These are phyloP conservation scores for Moniliella sp. DNA, from an alignment of 1,284 basidiomycete species.

Conservation along the genomic window DNA sequence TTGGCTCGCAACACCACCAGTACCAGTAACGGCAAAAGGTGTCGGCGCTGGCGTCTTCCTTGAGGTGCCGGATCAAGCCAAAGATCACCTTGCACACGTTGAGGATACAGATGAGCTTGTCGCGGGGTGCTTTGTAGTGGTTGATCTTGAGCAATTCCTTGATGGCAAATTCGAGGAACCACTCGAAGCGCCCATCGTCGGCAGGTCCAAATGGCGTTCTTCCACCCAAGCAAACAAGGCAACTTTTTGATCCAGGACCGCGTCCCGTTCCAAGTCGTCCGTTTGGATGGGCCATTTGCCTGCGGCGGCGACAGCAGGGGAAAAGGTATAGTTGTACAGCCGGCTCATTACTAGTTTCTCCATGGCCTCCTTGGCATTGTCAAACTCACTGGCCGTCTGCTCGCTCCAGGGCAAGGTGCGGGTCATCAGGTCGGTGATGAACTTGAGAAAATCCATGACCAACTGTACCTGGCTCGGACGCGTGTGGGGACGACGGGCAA, in stretches of 20 bases:
- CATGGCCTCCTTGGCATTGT: constrained; percentile 93
- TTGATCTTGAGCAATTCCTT: constrained; percentile 66
- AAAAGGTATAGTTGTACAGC: constrained; percentile 43
- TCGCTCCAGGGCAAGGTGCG: constrained; percentile 20
- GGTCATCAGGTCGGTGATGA: constrained; percentile 25
- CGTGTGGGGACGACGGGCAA: constrained; percentile 29
- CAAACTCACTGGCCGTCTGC: constrained; percentile 56
- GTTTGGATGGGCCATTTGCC: constrained; percentile 40
- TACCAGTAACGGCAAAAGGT: constrained; percentile 85
- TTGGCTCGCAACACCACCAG: constrained; percentile 81
- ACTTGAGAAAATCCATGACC: constrained; percentile 32
- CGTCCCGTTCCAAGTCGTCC: constrained; percentile 83
- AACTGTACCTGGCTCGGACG: constrained; percentile 28
- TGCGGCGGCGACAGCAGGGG: constrained; percentile 25
- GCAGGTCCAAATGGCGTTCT: constrained; percentile 59
- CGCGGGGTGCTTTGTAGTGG: constrained; percentile 90
- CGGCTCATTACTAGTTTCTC: constrained; percentile 98
- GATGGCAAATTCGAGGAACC: constrained; percentile 69
- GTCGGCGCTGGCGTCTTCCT: constrained; percentile 41
- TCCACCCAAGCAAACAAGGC: constrained; percentile 71
- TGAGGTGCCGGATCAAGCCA: constrained; percentile 32
- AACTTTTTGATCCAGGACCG: constrained; percentile 72
- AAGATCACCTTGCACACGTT: constrained; percentile 99
- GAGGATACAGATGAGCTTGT: constrained; percentile 89
- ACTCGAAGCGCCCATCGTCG: constrained; percentile 34